Base-by-base conservation (phyloP, 148 eudicot species). In the Nepenthes gracilis region DNA sequence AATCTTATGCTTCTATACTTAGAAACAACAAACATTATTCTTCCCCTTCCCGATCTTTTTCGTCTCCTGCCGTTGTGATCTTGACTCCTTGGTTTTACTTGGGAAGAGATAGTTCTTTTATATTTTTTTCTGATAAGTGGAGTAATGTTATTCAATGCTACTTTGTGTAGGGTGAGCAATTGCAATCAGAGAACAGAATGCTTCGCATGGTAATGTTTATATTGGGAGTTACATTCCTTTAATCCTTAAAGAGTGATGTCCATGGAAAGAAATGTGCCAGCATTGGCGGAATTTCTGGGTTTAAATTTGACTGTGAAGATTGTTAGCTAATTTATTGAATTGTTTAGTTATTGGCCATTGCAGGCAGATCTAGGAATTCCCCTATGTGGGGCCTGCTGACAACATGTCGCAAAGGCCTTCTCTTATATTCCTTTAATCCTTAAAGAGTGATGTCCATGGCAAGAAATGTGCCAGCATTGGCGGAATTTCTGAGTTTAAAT, bases 181-280 rank as follows among this genome's bases (percentile, higher is more conserved):
- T 80, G 75, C 75, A 65, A 60, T 66, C 85, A 45, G 95, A 88
- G 66, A 86, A 78, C 75, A 77, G 82, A 72, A 58, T 88, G 64
- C 90, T 88, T 64, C 88, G 80, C 33, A 84, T 86, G 98, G 98
- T 93, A 86, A 69, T 40, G 43, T 64, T 55, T 54, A 14, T 61
- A 36, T 56, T 51, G 47, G 34, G 58, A 40, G 5, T 64, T 36
- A 9, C 12, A 33, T 43, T 7, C 13, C 1, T 5, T 34, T 12
- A 23, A 23, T 23, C 23, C 6, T 4, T 49, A 5, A 5, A 45
- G 48, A 45, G 48, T 45, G 48, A 45, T 5, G 6, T 6, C 11
- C 48, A 11, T 45, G 48, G 48, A 5, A 45, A 11, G 6, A 11
- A 5, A 11, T 45, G 48, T 11, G 48, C 48, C 11, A 45, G 48